These are phyloP conservation scores for Plasmopara muralis DNA, from an alignment of 352 stramenopile species.

Conservation along the genomic window DNA sequence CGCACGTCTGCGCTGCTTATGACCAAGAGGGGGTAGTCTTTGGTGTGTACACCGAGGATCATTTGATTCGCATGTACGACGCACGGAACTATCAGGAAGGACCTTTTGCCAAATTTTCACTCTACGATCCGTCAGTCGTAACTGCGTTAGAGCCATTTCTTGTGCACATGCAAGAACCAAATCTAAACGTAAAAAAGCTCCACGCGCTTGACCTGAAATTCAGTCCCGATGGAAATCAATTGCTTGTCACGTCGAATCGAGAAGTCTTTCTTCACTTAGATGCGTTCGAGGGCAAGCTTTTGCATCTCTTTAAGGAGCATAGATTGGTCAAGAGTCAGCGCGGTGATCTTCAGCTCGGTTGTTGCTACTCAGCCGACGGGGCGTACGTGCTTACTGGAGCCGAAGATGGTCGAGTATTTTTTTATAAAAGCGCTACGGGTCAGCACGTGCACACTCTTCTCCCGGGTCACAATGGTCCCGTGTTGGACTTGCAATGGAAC, in stretches of 20 bases:
- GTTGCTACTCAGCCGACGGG: constrained; percentile 69
- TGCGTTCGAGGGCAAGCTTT: constrained; percentile 74
- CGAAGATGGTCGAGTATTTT: constrained; percentile 64
- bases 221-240: constrained; percentile 77
- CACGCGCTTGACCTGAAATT: constrained; percentile 79
- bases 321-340: constrained; percentile 24
- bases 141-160: constrained; percentile 57
- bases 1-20: constrained; percentile 66
- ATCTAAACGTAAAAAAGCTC: constrained; percentile 49
- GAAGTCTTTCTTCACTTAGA: constrained; percentile 78
- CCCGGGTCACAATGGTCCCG: constrained; percentile 51
- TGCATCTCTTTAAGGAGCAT: constrained; percentile 68
- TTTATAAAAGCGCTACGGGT: constrained; percentile 58
- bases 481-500: constrained; percentile 76
- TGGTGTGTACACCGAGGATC: constrained; percentile 78
- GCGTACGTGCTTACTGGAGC: constrained; percentile 62
- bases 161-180: constrained; percentile 40
- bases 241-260: constrained; percentile 78
- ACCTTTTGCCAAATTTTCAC: constrained; percentile 83
- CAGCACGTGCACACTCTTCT: constrained; percentile 51
- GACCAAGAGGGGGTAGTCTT: constrained; percentile 83
- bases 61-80: constrained; percentile 86
- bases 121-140: constrained; percentile 71
- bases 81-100: constrained; percentile 83
- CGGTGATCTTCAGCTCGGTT: constrained; percentile 43